These are phyloP conservation scores for Coelastrella sp. DNA, from an alignment of 139 green algal species.

Conservation along the genomic window DNA sequence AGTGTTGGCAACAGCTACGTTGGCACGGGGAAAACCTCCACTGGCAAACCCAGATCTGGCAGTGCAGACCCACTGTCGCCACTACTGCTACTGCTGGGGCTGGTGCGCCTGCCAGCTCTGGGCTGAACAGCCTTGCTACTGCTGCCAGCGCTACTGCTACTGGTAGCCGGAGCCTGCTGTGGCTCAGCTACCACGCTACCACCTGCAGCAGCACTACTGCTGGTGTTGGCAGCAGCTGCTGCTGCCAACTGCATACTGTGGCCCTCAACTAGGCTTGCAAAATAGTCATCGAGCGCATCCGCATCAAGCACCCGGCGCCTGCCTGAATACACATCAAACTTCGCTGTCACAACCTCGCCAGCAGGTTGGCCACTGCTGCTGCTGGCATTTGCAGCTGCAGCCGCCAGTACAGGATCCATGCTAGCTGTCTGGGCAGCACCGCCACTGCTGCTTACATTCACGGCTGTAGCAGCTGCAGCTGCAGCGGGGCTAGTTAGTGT, in stretches of 20 bases:
- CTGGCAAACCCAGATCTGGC: background rate
- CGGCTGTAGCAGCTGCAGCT: background rate
- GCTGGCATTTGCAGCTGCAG: background rate
- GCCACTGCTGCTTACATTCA: background rate
- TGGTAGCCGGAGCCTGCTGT: background rate
- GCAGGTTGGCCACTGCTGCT: conserved; percentile 26
- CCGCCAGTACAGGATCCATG: background rate
- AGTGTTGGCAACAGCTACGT: no score
- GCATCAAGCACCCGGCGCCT: background rate
- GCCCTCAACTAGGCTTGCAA: background rate
- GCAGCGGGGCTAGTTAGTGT: background rate
- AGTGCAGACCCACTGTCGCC: background rate
- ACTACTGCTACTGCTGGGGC: background rate
- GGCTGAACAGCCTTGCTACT: background rate
- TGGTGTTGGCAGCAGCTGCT: background rate
- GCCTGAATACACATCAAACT: conserved; percentile 45
- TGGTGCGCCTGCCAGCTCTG: background rate
- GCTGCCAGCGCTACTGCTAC: background rate
- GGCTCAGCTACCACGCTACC: background rate
- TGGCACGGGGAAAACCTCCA: background rate
- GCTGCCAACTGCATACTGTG: background rate
- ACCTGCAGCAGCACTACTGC: background rate
- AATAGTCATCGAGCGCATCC: conserved; percentile 6
- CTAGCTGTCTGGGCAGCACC: background rate
- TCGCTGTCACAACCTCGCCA: conserved; percentile 30